phyloP scores from a whole-genome alignment of 768 basidiomycete genomes.

The Crassisporium funariophilum region DNA sequence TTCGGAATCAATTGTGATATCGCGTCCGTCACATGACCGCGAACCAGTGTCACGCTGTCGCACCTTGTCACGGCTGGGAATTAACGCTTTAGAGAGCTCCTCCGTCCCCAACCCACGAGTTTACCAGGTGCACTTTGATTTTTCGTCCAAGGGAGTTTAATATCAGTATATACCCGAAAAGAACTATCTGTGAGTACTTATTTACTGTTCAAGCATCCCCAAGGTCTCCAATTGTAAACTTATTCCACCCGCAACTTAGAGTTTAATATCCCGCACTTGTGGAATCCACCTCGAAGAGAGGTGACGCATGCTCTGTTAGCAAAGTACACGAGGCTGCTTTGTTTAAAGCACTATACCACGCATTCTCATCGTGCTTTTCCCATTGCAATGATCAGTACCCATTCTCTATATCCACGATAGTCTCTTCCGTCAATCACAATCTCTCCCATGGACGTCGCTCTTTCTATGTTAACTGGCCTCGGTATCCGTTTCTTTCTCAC shows the following conservation, averaged over 20 bases:
- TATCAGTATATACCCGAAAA: too few species aligned
- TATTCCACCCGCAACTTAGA: too few species aligned
- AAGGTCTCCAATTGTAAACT: too few species aligned
- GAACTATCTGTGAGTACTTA: too few species aligned
- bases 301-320: conserved; percentile 2
- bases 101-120: background rate
- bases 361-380: conserved; percentile 24
- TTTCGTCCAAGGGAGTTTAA: conserved; percentile 18
- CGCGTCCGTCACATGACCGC: conserved; percentile 12
- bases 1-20: background rate
- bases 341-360: conserved; percentile 25
- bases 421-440: conserved; percentile 10
- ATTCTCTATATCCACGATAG: conserved; percentile 18
- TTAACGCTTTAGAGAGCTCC: background rate
- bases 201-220: too few species aligned
- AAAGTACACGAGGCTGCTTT: conserved; percentile 23
- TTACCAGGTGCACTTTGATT: conserved; percentile 21
- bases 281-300: too few species aligned
- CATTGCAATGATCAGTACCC: conserved; percentile 26
- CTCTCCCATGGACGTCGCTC: conserved; percentile 41
- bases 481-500: conserved; percentile 40
- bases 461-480: conserved; percentile 44
- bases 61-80: too few species aligned
- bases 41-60: too few species aligned
- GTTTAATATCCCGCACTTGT: too few species aligned